Base-by-base conservation (phyloP, 129 eudicot species). In the Kitagawia praeruptora region DNA sequence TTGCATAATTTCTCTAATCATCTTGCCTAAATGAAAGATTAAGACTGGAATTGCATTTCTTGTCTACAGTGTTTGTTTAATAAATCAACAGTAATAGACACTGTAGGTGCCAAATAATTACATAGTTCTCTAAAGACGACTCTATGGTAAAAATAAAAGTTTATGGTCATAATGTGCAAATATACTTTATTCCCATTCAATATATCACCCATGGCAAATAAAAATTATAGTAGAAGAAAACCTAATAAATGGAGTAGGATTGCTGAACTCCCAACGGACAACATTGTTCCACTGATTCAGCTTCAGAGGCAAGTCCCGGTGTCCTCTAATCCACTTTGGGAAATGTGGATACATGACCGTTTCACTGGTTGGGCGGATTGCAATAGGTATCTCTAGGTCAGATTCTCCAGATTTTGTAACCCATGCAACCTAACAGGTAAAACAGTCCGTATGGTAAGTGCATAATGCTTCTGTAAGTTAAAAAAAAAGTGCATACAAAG, bases 161-260 rank as follows among this genome's bases (percentile, higher is more conserved):
- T 67, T n/a, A n/a, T 0, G 6, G 69, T 10, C n/a, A 66, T 25
- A 19, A 66, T 28, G 41, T 31, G 21, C 41, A 31, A 14, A 21
- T 67, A 67, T 66, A 34, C 40, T 67, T 12, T 14, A 66, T 28
- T 66, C 37, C 40, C 9, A 31, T 31, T 14, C 23, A 5, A 19
- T 67, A 31, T 15, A 67, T 31, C 40, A 31, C 23, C 3, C 23
- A 39, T 5, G 40, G 8, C n/a, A 75, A 45, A 46, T 3, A 3
- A 27, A 41, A 42, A 23, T 8, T 25, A 73, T 41, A 73, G 28
- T 47, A 46, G 21, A 71, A 37, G 58, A 58, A 40, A 44, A 75
- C 98, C 98, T 91, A 82, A 93, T 93, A 82, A 93, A 93, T 75
- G 98, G 97, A 79, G 97, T 93, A 63, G 98, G 97, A 79, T 93